A percentile compares a stretch with the other conserved stretches of the same genome.
These are phyloP conservation scores for Saccharomycopsis oosterbeekiorum DNA, from an alignment of 805 yeast genomes.

Conservation along the genomic window DNA sequence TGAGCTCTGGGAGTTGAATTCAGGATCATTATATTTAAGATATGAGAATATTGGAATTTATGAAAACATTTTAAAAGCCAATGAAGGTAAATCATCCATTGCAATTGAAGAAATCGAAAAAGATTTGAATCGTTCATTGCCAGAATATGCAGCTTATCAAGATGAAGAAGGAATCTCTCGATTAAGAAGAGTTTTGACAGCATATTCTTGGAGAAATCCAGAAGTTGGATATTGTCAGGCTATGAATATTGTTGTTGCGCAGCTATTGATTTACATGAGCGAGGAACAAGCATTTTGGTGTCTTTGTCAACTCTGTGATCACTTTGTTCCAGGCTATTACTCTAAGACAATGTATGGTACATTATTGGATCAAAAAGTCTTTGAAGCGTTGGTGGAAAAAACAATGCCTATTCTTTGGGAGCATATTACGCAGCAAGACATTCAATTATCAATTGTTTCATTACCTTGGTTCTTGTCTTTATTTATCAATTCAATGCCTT, in stretches of 20 bases:
- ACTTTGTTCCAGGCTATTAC: slow-evolving; percentile 88
- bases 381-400: slow-evolving; percentile 80
- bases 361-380: slow-evolving; percentile 83
- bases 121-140: slow-evolving; percentile 87
- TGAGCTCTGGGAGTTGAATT: slow-evolving; percentile 88
- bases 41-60: slow-evolving; percentile 55
- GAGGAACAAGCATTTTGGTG: slow-evolving; percentile 99
- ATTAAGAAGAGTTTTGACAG: slow-evolving; percentile 78
- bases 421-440: slow-evolving; percentile 69
- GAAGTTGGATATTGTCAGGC: slow-evolving; percentile 98
- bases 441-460: slow-evolving; percentile 86
- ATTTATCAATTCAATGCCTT: slow-evolving; percentile 87
- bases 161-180: slow-evolving; percentile 74
- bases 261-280: slow-evolving; percentile 70
- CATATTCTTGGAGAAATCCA: slow-evolving; percentile 94
- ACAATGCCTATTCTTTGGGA: slow-evolving; percentile 85
- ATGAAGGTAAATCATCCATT: slow-evolving; percentile 54
- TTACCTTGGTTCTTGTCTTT: slow-evolving; percentile 93
- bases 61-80: slow-evolving; percentile 43
- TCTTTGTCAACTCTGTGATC: slow-evolving; percentile 68
- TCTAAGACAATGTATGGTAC: slow-evolving; percentile 98
- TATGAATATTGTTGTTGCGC: slow-evolving; percentile 89
- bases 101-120: slow-evolving; percentile 97
- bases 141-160: slow-evolving; percentile 94
- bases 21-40: slow-evolving; percentile 76